Conservation (phyloP, 2,329 filamentous ascomycete species). For the Curvularia sp. region DNA sequence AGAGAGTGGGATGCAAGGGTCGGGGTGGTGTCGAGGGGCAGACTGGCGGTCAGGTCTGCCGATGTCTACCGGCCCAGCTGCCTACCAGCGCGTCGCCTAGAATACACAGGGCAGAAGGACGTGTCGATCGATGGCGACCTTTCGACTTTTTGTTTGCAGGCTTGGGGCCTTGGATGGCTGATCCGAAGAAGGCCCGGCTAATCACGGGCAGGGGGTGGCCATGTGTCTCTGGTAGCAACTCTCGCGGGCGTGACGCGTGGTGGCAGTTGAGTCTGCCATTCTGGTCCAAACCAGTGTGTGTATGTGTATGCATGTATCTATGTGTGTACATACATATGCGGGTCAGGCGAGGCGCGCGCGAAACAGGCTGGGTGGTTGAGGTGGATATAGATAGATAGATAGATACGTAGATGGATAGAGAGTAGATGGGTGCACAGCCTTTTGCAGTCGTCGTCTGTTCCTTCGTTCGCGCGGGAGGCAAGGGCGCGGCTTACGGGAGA, state of each 20-base stretch:
- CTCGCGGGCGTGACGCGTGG: slow-evolving; percentile 15
- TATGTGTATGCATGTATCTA: neutral
- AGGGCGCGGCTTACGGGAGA: slow-evolving; percentile 19
- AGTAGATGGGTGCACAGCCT: too few species aligned
- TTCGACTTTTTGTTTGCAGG: slow-evolving; percentile 4
- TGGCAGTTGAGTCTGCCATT: neutral
- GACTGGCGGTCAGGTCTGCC: slow-evolving; percentile 22
- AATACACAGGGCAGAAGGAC: slow-evolving; percentile 8
- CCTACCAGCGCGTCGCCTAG: slow-evolving; percentile 2
- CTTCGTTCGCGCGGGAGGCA: slow-evolving; percentile 13
- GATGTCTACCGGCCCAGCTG: slow-evolving; percentile 21
- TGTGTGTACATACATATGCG: neutral
- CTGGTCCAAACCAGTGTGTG: neutral
- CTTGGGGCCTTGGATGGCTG: neutral
- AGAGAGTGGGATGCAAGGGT: slow-evolving; percentile 1
- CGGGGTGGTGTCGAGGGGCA: too few species aligned
- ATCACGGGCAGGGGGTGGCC: slow-evolving; percentile 1
- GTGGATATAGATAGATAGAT: too few species aligned
- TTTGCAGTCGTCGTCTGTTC: neutral
- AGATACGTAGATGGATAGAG: too few species aligned
- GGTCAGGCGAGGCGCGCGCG: neutral
- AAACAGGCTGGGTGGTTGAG: neutral
- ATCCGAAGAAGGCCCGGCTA: slow-evolving; percentile 20
- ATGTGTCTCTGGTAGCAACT: slow-evolving; percentile 13
- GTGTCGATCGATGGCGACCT: slow-evolving; percentile 6